Conservation (phyloP, 2,329 filamentous ascomycete species). For the Tolypocladium paradoxum region DNA sequence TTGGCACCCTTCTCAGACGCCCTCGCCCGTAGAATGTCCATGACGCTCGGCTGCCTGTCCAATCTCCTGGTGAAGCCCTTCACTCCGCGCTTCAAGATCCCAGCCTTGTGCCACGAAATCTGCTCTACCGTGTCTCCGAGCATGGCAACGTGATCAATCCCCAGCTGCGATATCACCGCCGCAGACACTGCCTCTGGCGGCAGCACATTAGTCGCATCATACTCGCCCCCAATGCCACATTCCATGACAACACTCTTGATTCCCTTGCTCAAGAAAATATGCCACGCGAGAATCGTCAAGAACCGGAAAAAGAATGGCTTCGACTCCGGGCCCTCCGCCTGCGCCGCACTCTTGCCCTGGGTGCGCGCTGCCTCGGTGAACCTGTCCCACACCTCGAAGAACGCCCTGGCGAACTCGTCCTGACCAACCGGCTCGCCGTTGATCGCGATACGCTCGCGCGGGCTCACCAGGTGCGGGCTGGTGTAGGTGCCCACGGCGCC, state of each 20-base stretch:
- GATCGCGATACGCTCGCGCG: slow-evolving; percentile 76
- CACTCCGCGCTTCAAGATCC: slow-evolving; percentile 63
- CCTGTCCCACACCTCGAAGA: slow-evolving; percentile 75
- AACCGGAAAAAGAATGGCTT: slow-evolving; percentile 93
- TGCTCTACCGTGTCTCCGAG: slow-evolving; percentile 68
- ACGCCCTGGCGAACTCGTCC: slow-evolving; percentile 61
- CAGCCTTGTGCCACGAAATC: slow-evolving; percentile 87
- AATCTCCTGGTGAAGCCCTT: slow-evolving; percentile 22
- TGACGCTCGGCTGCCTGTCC: slow-evolving; percentile 22
- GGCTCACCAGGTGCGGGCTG: slow-evolving; percentile 73
- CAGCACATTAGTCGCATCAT: slow-evolving; percentile 84
- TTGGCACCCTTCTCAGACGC: slow-evolving; percentile 43
- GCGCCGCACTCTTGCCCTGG: slow-evolving; percentile 24
- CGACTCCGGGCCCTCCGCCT: slow-evolving; percentile 42
- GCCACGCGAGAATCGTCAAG: slow-evolving; percentile 78
- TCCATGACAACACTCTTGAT: slow-evolving; percentile 76
- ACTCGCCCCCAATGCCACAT: slow-evolving; percentile 89
- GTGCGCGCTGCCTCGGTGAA: slow-evolving; percentile 28
- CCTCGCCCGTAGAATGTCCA: slow-evolving; percentile 46
- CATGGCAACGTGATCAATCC: slow-evolving; percentile 76
- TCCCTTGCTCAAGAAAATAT: slow-evolving; percentile 66
- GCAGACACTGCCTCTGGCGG: slow-evolving; percentile 50
- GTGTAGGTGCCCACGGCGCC: slow-evolving; percentile 63
- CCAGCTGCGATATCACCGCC: slow-evolving; percentile 67
- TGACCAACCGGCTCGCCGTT: slow-evolving; percentile 60